Conservation (phyloP, 179 eudicot species). For the Drosera spatulata region DNA sequence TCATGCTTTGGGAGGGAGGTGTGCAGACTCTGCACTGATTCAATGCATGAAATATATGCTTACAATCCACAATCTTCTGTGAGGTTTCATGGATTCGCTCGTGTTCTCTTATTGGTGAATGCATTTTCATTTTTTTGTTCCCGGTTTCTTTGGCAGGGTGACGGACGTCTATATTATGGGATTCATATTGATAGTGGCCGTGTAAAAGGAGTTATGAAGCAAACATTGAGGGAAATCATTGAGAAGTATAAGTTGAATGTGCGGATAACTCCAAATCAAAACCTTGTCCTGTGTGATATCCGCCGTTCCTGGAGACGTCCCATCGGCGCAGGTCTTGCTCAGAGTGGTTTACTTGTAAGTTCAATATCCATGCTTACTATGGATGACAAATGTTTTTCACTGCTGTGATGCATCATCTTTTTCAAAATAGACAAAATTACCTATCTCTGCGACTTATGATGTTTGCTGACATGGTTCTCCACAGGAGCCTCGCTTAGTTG, state of each 20-base stretch:
- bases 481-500: slow-evolving; percentile 78
- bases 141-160: slow-evolving; percentile 46
- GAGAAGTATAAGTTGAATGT: slow-evolving; percentile 90
- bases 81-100: neutral
- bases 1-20: neutral
- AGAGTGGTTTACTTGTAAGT: slow-evolving; percentile 80
- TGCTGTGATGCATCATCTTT: no score
- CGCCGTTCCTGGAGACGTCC: slow-evolving; percentile 69
- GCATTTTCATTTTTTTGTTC: neutral
- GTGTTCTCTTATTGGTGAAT: neutral
- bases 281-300: slow-evolving; percentile 77
- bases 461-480: slow-evolving; percentile 5
- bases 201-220: slow-evolving; percentile 80
- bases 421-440: no score
- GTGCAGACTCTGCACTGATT: neutral
- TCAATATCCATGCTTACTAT: neutral
- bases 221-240: slow-evolving; percentile 69
- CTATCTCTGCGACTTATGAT: neutral
- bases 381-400: no score
- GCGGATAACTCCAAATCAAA: slow-evolving; percentile 92
- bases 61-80: neutral
- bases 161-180: slow-evolving; percentile 78
- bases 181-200: slow-evolving; percentile 95
- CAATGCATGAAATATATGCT: neutral
- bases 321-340: slow-evolving; percentile 75